A percentile compares a stretch with the other conserved stretches of the same genome.
Evolutionary conservation across 495 filamentous ascomycete species (phyloP).

Genomic region (Penicillium psychrofluorescens): DNA sequence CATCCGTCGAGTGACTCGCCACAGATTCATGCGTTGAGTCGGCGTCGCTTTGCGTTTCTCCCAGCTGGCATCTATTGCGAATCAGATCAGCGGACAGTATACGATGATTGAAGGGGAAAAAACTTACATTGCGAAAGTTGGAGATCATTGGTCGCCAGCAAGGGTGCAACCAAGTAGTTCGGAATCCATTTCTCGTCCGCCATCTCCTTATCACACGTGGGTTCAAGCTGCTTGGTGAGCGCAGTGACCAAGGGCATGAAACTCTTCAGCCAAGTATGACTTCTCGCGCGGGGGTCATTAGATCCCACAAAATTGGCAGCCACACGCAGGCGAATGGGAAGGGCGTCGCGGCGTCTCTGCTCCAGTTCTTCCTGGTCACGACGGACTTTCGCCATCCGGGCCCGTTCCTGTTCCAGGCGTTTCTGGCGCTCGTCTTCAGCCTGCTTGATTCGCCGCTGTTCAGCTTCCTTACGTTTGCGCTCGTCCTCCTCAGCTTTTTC

Average conservation of each 20-base stretch:
- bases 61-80: conserved; percentile 58
- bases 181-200: conserved; percentile 65
- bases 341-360: conserved; percentile 49
- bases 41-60: conserved; percentile 43
- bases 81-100: conserved; percentile 2
- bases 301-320: conserved; percentile 42
- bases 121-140: conserved; percentile 63
- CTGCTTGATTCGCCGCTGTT: conserved; percentile 44
- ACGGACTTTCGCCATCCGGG: conserved; percentile 38
- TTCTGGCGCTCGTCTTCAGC: conserved; percentile 49
- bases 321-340: conserved; percentile 42
- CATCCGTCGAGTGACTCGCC: conserved; percentile 46
- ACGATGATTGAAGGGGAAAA: neutral
- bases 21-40: conserved; percentile 43
- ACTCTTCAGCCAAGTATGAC: conserved; percentile 37
- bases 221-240: conserved; percentile 39
- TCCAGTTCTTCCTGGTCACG: conserved; percentile 49
- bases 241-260: conserved; percentile 48
- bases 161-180: conserved; percentile 66
- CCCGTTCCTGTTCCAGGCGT: conserved; percentile 50
- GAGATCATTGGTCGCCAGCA: conserved; percentile 70
- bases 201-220: conserved; percentile 29
- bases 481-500: conserved; percentile 48
- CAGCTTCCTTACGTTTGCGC: conserved; percentile 43
- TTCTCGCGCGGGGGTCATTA: conserved; percentile 38